Evolutionary conservation across 139 green algal species (phyloP).

Genomic region (Microglena sp.): DNA sequence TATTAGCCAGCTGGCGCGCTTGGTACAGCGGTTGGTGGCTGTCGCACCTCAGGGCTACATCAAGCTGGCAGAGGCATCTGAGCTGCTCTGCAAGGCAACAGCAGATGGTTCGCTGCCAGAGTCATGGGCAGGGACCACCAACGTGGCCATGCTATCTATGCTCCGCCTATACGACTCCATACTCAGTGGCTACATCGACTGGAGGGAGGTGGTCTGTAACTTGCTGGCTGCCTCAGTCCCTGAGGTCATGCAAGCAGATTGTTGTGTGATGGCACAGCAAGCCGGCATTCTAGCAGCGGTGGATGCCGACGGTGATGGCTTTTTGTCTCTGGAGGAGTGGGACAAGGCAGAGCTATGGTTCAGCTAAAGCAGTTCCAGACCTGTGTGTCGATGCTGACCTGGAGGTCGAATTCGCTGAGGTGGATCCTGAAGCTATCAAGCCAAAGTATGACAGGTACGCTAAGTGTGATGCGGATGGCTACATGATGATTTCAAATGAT

Average conservation of each 20-base stretch:
- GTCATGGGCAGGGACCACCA: conserved; percentile 17
- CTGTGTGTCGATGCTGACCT: too few species aligned
- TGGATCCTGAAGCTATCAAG: too few species aligned
- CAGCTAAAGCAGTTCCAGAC: too few species aligned
- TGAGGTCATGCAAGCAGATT: conserved; percentile 18
- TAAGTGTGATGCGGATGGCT: too few species aligned
- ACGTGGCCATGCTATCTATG: conserved; percentile 17
- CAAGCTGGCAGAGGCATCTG: conserved; percentile 23
- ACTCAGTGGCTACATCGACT: conserved; percentile 40
- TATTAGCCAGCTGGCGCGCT: conserved; percentile 29
- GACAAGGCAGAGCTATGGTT: conserved; percentile 33
- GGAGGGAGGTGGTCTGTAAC: conserved; percentile 37
- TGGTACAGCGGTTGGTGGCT: conserved; percentile 20
- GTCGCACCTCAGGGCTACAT: conserved; percentile 27
- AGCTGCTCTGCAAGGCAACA: conserved; percentile 25
- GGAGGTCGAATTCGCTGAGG: too few species aligned
- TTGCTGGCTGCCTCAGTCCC: conserved; percentile 35
- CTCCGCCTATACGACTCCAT: conserved; percentile 35
- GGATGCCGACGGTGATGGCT: conserved; percentile 28
- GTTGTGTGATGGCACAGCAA: conserved; percentile 25
- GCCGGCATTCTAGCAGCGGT: conserved; percentile 20
- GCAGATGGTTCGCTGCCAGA: conserved; percentile 13
- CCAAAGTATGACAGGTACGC: too few species aligned
- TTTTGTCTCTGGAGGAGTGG: conserved; percentile 35
- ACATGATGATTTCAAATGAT: too few species aligned